A percentile compares a stretch with the other conserved stretches of the same genome.
These are phyloP conservation scores for Mycena leptocephala DNA, from an alignment of 768 basidiomycete species.

Conservation along the genomic window DNA sequence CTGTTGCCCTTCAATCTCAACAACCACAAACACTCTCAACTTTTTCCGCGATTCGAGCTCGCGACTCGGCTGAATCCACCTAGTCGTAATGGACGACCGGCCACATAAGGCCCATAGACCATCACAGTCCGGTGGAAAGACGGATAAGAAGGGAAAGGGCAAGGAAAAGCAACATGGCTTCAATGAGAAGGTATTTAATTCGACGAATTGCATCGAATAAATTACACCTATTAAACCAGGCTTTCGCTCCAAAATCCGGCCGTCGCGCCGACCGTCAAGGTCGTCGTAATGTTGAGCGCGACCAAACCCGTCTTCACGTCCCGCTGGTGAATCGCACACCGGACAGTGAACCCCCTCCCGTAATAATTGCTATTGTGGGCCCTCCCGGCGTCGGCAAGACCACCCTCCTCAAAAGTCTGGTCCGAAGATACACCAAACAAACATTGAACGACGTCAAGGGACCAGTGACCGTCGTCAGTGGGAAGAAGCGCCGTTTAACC, in stretches of 20 bases:
- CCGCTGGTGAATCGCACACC: slow-evolving; percentile 97
- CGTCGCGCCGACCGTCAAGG: slow-evolving; percentile 92
- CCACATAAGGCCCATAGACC: slow-evolving; percentile 90
- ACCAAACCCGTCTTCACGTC: slow-evolving; percentile 96
- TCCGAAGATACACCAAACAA: slow-evolving; percentile 95
- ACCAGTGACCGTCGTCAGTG: slow-evolving; percentile 94
- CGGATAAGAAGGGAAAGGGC: slow-evolving; percentile 77
- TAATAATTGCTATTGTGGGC: slow-evolving; percentile 95
- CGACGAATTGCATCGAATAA: background rate
- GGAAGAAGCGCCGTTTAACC: slow-evolving; percentile 94
- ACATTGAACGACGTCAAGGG: slow-evolving; percentile 92
- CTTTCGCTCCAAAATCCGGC: slow-evolving; percentile 94
- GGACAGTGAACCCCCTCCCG: slow-evolving; percentile 91
- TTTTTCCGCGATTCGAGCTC: no score
- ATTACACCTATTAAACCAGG: slow-evolving; percentile 59
- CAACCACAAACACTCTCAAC: background rate
- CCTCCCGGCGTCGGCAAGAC: slow-evolving; percentile 98
- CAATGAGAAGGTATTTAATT: slow-evolving; percentile 83
- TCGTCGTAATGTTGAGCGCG: slow-evolving; percentile 91
- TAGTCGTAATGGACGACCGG: slow-evolving; percentile 76
- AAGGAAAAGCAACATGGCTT: slow-evolving; percentile 83
- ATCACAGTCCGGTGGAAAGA: slow-evolving; percentile 45
- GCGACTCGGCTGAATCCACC: background rate
- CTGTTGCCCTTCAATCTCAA: background rate
- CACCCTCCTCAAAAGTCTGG: slow-evolving; percentile 92